phyloP scores from a whole-genome alignment of 345 rosid genomes.

The Boechera retrofracta region DNA sequence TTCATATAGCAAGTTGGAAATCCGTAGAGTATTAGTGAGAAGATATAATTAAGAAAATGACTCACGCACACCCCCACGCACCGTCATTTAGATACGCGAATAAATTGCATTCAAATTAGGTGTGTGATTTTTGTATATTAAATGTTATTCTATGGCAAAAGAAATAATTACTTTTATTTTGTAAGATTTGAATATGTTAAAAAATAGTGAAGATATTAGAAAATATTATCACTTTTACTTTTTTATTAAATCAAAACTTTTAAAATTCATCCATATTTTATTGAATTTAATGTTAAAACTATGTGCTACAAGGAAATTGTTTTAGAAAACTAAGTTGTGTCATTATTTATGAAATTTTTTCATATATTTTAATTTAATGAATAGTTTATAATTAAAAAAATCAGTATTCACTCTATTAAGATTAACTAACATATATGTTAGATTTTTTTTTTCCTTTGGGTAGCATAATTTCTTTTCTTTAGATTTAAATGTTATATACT shows the following conservation, averaged over 20 bases:
- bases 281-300: not conserved
- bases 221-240: not conserved
- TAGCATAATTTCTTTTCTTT: not conserved
- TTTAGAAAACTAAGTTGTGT: not conserved
- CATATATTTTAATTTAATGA: not conserved
- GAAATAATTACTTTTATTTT: not conserved
- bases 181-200: not conserved
- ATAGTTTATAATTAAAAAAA: not conserved
- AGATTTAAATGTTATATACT: too few relatives aligned
- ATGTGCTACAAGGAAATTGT: not conserved
- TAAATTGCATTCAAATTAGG: slow-evolving; percentile 38
- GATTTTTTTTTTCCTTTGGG: not conserved
- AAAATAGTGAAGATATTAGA: not conserved
- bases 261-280: not conserved
- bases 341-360: not conserved
- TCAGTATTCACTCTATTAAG: not conserved
- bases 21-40: slow-evolving; percentile 8
- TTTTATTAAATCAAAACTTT: not conserved
- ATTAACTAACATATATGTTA: not conserved
- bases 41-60: slow-evolving; percentile 26
- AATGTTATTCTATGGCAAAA: not conserved
- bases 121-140: slow-evolving; percentile 20
- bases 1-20: slow-evolving; percentile 25
- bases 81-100: slow-evolving; percentile 25
- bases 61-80: slow-evolving; percentile 21